Evolutionary conservation across 163 green algal species (phyloP), one percentile per base, ranked within the genome.

Genomic region (Picocystis sp.): DNA sequence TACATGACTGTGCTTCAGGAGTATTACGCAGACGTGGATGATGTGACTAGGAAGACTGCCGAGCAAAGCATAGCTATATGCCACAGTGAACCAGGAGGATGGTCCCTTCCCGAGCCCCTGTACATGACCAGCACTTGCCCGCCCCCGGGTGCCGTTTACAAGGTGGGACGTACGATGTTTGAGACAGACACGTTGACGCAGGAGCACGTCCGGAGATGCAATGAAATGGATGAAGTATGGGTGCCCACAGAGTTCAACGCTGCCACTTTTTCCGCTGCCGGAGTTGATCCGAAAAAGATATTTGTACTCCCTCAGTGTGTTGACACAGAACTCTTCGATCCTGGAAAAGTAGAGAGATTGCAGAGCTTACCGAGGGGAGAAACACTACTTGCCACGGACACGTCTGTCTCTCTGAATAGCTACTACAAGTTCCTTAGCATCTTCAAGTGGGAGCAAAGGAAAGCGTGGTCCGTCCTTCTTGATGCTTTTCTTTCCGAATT

Each of bases 391-490:
- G 5, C 29, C 29, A 12, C 29, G 8, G 29, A 38, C 5, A 38
- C 0, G 5, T 0, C 44, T 50, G 5, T 50, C 8, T 6, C 44
- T 25, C 5, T 23, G 5, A 25, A 24, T 23, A 5, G 56, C 52
- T 5, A 50, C 43, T 22, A 45, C 50, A 56, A 17, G 25, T 74
- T 81, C 21, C 21, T 81, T 3, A 74, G 63, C 6, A 44, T 71
- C 1, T 72, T 81, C 52, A 76, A 83, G 54, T 84, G 71, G 71
- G 76, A 84, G 63, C 44, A 53, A 17, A 61, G 74, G 58, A 84
- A 92, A 72, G 82, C 67, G 35, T 91, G 78, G 80, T 78, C 88
- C 50, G 64, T 92, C 22, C 74, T 92, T 52, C 62, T 92, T 34
- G 21, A 61, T 10, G 81, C 81, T 0, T 92, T 78, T 63, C 61